Conservation (phyloP, 176 grass and related monocot genomes). For the Oryza officinalis region DNA sequence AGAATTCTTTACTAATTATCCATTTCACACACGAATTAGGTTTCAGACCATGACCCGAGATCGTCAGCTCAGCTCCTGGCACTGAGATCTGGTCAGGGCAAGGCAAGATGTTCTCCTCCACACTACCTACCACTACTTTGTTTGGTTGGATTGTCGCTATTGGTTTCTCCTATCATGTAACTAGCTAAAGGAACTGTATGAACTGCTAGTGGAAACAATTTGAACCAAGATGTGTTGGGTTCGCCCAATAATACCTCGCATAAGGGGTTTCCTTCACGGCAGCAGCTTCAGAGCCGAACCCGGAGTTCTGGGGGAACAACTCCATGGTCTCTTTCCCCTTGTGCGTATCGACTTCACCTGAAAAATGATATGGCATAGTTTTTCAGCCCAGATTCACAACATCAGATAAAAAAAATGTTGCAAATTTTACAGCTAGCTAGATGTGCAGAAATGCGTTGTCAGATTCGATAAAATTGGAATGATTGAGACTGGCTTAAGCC, state of each 20-base stretch:
- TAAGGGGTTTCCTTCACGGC: neutral
- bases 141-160: neutral
- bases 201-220: neutral
- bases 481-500: neutral
- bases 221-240: neutral
- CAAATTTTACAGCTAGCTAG: neutral
- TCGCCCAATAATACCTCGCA: conserved; percentile 40
- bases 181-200: neutral
- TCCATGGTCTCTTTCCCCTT: conserved; percentile 49
- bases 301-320: conserved; percentile 67
- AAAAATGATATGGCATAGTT: neutral
- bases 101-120: neutral
- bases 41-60: neutral
- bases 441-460: neutral
- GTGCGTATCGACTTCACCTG: conserved; percentile 5
- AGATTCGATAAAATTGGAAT: neutral
- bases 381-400: neutral
- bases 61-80: neutral
- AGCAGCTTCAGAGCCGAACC: conserved; percentile 31
- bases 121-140: neutral
- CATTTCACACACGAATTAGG: neutral
- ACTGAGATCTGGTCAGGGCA: neutral
- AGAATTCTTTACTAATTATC: neutral
- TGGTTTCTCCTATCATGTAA: neutral
- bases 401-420: neutral